Evolutionary conservation across 2,329 filamentous ascomycete genomes (phyloP), one percentile per base, ranked within the genome.

Genomic region (Pseudogymnoascus sp.): DNA sequence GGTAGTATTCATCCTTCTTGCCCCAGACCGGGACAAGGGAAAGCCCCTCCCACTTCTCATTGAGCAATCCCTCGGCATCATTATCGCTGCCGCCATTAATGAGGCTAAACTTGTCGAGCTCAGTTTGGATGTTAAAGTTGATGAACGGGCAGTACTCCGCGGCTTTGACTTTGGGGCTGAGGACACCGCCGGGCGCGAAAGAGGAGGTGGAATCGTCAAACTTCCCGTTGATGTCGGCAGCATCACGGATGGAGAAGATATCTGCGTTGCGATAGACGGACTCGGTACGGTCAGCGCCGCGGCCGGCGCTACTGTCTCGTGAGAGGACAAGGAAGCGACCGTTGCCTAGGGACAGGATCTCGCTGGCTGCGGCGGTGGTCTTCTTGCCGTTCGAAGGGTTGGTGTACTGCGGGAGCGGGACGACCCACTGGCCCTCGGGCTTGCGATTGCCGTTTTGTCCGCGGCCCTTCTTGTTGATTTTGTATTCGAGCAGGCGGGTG

Each of bases 41-140:
- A 58, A 91, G 74, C 19, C 82, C 84, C 76, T 92, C 88, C 88
- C 88, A 91, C 71, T 91, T 91, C 77, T 91, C 88, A 68, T 91
- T 90, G 71, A 91, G 70, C 36, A 91, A 73, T 0, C 72, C 75
- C 38, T 41, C 38, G 0, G 74, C 68, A 68, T 88, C 82, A 67
- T 86, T 80, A 22, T 41, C 38, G 0, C 73, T 75, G 0, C 86
- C 87, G 2, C 88, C 88, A 67, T 91, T 91, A 68, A 88, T 85
- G 3, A 89, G 73, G 0, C 84, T 83, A 66, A 91, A 91, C 19
- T 83, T 81, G 39, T 78, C 80, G 22, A 91, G 77, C 74, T 91
- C 80, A 1, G 75, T 69, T 66, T 88, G 86, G 64, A 86, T 77
- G 70, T 91, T 91, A 72, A 82, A 87, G 68, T 90, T 84, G 33